phyloP scores from a whole-genome alignment of 2,329 filamentous ascomycete genomes.

The Talaromyces albobiverticillius region DNA sequence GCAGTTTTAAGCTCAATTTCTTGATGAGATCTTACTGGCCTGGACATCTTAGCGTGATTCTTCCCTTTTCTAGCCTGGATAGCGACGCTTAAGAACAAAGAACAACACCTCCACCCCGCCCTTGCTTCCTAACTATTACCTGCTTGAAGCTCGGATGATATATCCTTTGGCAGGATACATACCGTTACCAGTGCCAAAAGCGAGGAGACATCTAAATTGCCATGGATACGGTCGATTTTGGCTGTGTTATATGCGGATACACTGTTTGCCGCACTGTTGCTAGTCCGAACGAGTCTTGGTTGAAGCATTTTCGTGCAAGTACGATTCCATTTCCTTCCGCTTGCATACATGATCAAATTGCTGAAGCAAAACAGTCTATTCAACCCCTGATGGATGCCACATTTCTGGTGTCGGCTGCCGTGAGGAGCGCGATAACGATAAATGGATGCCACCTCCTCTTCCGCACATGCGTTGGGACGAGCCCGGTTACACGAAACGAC shows the following conservation, averaged over 20 bases:
- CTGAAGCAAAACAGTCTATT: conserved; percentile 9
- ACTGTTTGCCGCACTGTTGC: background rate
- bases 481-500: background rate
- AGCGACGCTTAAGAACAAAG: too few species aligned
- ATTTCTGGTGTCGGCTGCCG: conserved; percentile 13
- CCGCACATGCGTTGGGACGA: conserved; percentile 10
- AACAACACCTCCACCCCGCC: too few species aligned
- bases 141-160: too few species aligned
- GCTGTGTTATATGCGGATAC: conserved; percentile 5
- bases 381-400: background rate
- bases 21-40: too few species aligned
- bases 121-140: too few species aligned
- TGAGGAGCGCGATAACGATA: conserved; percentile 2
- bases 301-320: conserved; percentile 14
- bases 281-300: conserved; percentile 9
- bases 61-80: too few species aligned
- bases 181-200: too few species aligned
- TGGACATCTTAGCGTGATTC: too few species aligned
- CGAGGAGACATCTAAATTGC: too few species aligned
- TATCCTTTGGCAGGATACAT: too few species aligned
- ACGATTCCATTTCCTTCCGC: background rate
- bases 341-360: background rate
- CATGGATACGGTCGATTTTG: conserved; percentile 1
- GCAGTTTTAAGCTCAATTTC: too few species aligned
- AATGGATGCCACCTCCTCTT: conserved; percentile 5